Conservation (phyloP, 768 basidiomycete species). For the Pisolithus sp. region DNA sequence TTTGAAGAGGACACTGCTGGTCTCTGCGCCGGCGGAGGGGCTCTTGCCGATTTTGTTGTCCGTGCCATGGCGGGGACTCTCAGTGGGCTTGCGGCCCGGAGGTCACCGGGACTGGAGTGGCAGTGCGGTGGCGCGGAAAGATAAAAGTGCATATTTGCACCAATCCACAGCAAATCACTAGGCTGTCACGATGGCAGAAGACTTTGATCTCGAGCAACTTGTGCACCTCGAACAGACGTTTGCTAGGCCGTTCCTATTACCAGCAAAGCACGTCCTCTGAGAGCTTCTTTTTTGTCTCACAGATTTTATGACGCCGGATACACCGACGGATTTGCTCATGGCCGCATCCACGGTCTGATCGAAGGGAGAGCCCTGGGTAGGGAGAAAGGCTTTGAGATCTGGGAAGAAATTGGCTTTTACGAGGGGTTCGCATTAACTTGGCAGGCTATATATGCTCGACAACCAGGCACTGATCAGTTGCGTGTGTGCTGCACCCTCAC, state of each 20-base stretch:
- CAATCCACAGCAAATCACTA: neutral
- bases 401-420: slow-evolving; percentile 96
- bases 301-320: slow-evolving; percentile 83
- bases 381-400: slow-evolving; percentile 90
- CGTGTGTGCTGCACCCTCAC: slow-evolving; percentile 15
- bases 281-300: slow-evolving; percentile 3
- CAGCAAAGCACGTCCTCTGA: slow-evolving; percentile 2
- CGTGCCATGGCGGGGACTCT: no score
- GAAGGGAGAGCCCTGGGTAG: slow-evolving; percentile 86
- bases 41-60: no score
- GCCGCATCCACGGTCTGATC: slow-evolving; percentile 81
- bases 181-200: slow-evolving; percentile 16
- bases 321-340: slow-evolving; percentile 74
- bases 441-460: slow-evolving; percentile 43
- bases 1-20: no score
- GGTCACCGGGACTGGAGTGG: no score
- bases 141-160: slow-evolving; percentile 35
- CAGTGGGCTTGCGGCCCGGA: no score
- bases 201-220: slow-evolving; percentile 54
- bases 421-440: slow-evolving; percentile 78
- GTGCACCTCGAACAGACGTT: slow-evolving; percentile 61
- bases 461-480: slow-evolving; percentile 43
- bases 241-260: slow-evolving; percentile 10
- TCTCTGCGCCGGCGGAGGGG: no score
- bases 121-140: no score